phyloP scores from a whole-genome alignment of 2,329 filamentous ascomycete species.

The Penicillium sp. region DNA sequence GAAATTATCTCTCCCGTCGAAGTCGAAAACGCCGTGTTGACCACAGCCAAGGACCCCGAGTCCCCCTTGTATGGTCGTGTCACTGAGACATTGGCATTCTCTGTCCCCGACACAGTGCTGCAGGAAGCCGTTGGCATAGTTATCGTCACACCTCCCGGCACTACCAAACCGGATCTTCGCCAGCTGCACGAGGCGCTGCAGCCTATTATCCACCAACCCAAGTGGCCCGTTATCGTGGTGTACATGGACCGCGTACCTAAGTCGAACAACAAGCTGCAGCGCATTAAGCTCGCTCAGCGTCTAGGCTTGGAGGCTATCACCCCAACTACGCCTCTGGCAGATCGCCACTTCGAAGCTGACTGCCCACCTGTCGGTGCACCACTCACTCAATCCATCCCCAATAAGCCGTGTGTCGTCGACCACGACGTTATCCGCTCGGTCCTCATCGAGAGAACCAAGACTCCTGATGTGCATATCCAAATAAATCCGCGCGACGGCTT shows the following conservation, averaged over 20 bases:
- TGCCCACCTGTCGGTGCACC: background rate
- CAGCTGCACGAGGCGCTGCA: background rate
- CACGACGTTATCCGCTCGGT: background rate
- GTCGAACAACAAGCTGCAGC: background rate
- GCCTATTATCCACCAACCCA: background rate
- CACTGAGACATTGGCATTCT: background rate
- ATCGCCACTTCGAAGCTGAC: background rate
- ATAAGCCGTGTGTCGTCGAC: background rate
- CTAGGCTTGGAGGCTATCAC: background rate
- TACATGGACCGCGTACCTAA: background rate
- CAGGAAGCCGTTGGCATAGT: background rate
- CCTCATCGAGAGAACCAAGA: background rate
- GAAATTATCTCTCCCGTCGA: constrained; percentile 83
- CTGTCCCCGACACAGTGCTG: background rate
- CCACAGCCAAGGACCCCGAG: background rate
- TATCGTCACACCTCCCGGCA: background rate
- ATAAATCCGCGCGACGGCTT: background rate
- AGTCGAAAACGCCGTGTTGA: constrained; percentile 50
- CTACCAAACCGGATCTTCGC: background rate
- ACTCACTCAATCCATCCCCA: background rate
- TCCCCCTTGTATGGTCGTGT: background rate
- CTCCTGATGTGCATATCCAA: background rate
- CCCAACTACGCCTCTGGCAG: background rate
- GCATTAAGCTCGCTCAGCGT: background rate
- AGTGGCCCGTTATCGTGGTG: background rate